Evolutionary conservation across 1,284 basidiomycete genomes (phyloP), one percentile per base, ranked within the genome.

Genomic region (Fomitopsis betulina): DNA sequence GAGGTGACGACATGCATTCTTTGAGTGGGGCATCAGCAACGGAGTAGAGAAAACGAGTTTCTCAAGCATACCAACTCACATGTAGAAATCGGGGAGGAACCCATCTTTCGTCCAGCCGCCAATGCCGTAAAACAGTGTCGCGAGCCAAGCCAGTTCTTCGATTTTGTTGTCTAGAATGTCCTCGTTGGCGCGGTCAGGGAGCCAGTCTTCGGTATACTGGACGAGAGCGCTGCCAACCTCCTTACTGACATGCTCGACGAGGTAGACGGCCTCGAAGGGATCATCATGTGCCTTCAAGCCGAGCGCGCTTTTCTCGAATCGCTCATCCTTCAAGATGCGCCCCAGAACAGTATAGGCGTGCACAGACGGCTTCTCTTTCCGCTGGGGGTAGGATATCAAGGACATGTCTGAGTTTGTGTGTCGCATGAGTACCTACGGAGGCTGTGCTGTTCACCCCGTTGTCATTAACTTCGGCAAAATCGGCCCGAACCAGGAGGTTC

Each of bases 201-300:
- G 72, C 87, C 85, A 89, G 61, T 77, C 73, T 5, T 73, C 68
- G 12, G 78, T 78, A 55, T 83, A 76, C 19, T 75, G 68, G 8
- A 72, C 66, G 12, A 87, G 68, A 6, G 21, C 72, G 67, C 3
- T 73, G 68, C 0, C 78, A 76, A 19, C 62, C 2, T 60, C 43
- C 13, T 60, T 52, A 9, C 64, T 39, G 10, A 75, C 68, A n/a
- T 73, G 72, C 17, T 67, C 60, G 17, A 80, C 30, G n/a, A 51
- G 49, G 33, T 21, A 58, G 0, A 68, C 64, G 8, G 67, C 65
- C 0, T 62, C 55, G 25, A 66, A 69, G 25, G 69, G 55, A 8
- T 68, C 63, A 15, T 68, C 58, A 2, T 59, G 63, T 12, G 65
- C 75, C 10, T 78, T 73, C 27, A 83, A 61, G 2, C 75, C 76